A percentile compares a stretch with the other conserved stretches of the same genome.
These are phyloP conservation scores for Curvularia hawaiiensis DNA, from an alignment of 2,329 filamentous ascomycete genomes.

Conservation along the genomic window DNA sequence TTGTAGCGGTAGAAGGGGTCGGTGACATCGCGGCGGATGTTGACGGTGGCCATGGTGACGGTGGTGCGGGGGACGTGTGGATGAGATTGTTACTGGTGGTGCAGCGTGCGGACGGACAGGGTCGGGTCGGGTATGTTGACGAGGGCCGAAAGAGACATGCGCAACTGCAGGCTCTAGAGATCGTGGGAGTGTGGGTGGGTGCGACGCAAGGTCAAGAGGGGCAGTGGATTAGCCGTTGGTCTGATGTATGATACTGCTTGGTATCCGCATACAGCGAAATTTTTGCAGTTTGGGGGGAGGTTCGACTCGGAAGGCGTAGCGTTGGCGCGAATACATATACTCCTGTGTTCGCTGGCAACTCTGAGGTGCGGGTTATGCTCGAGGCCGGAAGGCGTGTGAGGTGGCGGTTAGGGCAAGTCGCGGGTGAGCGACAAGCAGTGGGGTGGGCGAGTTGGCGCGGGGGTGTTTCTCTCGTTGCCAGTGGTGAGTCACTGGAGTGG, in stretches of 20 bases:
- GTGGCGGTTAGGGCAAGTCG: slow-evolving; percentile 45
- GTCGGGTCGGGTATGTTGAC: slow-evolving; percentile 52
- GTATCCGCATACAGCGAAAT: slow-evolving; percentile 95
- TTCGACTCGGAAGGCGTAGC: slow-evolving; percentile 91
- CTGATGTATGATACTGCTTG: slow-evolving; percentile 85
- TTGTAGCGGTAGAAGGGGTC: slow-evolving; percentile 99
- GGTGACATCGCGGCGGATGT: slow-evolving; percentile 94
- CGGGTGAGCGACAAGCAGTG: slow-evolving; percentile 31
- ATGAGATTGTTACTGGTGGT: slow-evolving; percentile 33
- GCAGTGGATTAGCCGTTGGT: slow-evolving; percentile 82
- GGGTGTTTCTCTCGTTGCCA: slow-evolving; percentile 18
- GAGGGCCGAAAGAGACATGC: slow-evolving; percentile 68
- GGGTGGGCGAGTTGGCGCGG: slow-evolving; percentile 2
- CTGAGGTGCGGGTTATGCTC: slow-evolving; percentile 39
- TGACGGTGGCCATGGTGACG: slow-evolving; percentile 93
- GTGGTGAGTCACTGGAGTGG: slow-evolving; percentile 27
- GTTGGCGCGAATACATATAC: slow-evolving; percentile 99
- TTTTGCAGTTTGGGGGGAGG: slow-evolving; percentile 94
- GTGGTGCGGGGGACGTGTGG: slow-evolving; percentile 45
- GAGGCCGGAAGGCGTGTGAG: slow-evolving; percentile 30
- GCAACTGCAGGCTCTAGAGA: slow-evolving; percentile 45
- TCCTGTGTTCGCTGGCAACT: slow-evolving; percentile 53
- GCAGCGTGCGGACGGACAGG: slow-evolving; percentile 37
- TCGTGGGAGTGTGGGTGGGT: slow-evolving; percentile 41
- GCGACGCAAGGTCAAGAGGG: slow-evolving; percentile 44